Evolutionary conservation across 306 rosid species (phyloP), one percentile per base, ranked within the genome.

Genomic region (Fagus sylvatica): DNA sequence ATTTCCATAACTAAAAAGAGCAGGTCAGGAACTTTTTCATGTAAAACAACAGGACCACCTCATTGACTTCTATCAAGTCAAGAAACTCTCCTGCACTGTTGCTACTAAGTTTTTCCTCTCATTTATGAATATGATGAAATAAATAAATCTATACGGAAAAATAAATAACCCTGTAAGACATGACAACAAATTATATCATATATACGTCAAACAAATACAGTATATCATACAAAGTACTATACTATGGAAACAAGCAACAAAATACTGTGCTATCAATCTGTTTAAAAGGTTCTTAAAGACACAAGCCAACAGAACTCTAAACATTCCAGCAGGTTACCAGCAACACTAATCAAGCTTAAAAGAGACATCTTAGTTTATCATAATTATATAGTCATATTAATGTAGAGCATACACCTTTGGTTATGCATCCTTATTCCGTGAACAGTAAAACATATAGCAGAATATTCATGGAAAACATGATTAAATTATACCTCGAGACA

Each of bases 401-500:
- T 56, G 30, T 22, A 22, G 62, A 6, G 62, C 62, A 2, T 56
- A 9, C 2, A 56, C 11, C 32, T 46, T 22, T 46, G 51, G 62
- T 2, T 56, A 12, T 56, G 12, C 28, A 22, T 22, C 28, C 28
- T 22, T 22, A 22, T 22, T 22, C 28, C 30, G 6, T 40, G 40
- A 22, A 30, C 33, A 1, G 16, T 33, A 60, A 13, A 33, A 33
- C 49, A 13, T 46, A 19, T 53, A 46, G 19, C 7, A 40, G 19
- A 37, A 12, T 30, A n/a, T 74, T 56, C 57, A 60, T 3, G 61
- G 32, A 75, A 46, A 60, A 11, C n/a, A 42, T 40, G 28, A 54
- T 46, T 62, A 32, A 34, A 46, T 62, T 12, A 9, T 8, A 62
- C 79, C 79, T 75, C 17, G 62, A 62, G 6, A 74, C 12, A 68